Conservation (phyloP, 148 eudicot species). For the Euryodendron excelsum region DNA sequence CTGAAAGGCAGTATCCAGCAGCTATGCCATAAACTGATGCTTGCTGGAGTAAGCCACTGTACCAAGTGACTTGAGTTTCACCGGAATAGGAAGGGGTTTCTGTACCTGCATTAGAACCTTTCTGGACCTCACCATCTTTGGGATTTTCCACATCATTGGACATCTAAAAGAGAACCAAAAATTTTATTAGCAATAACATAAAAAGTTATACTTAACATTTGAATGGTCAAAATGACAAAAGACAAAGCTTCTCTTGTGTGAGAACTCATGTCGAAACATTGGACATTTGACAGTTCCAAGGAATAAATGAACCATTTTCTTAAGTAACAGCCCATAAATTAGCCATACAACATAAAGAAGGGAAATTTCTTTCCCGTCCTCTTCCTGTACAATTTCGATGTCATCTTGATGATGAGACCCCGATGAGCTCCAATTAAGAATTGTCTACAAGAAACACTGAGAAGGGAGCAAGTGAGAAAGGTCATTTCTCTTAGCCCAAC, state of each 20-base stretch:
- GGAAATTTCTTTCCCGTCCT: background rate
- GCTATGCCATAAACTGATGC: slow-evolving; percentile 85
- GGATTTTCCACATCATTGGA: slow-evolving; percentile 61
- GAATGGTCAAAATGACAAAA: background rate
- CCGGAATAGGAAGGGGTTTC: slow-evolving; percentile 27
- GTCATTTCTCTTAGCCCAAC: background rate
- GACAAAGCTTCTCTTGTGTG: background rate
- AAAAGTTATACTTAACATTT: background rate
- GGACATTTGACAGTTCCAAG: background rate
- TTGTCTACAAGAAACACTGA: background rate
- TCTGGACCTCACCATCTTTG: slow-evolving; percentile 31
- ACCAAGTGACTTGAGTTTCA: slow-evolving; percentile 50
- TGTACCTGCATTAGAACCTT: slow-evolving; percentile 21
- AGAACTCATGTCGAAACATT: background rate
- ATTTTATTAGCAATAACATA: background rate
- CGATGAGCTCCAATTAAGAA: background rate
- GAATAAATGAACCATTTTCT: background rate
- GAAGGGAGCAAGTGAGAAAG: slow-evolving; percentile 4
- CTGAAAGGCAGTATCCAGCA: slow-evolving; percentile 92
- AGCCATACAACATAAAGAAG: background rate
- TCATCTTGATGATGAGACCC: background rate
- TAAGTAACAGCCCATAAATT: background rate
- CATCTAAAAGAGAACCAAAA: slow-evolving; percentile 40
- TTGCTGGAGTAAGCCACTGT: slow-evolving; percentile 58
- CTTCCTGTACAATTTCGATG: background rate